A percentile compares a stretch with the other conserved stretches of the same genome.
Evolutionary conservation across 768 basidiomycete genomes (phyloP).

Genomic region (Paxillus rubicundulus): DNA sequence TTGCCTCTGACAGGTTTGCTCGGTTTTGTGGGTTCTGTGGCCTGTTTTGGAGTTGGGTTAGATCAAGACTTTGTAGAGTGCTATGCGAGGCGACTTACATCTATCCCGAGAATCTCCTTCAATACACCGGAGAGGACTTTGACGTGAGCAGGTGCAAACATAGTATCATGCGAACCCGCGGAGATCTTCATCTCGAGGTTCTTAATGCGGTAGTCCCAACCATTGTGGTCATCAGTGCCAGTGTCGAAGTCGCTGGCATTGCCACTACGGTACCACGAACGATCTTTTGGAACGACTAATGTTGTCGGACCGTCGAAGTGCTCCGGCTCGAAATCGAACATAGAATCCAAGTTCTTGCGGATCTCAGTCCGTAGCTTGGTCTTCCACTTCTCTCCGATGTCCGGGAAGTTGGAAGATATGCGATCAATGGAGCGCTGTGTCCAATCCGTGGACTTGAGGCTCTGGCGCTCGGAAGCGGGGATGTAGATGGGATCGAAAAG

Average conservation of each 20-base stretch:
- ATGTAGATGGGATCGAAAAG: slow-evolving; percentile 32
- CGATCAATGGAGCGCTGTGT: slow-evolving; percentile 30
- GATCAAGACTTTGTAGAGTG: no score
- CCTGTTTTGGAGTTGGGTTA: not conserved
- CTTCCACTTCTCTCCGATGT: slow-evolving; percentile 33
- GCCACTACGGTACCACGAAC: slow-evolving; percentile 32
- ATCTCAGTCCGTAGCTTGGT: slow-evolving; percentile 29
- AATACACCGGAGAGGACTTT: slow-evolving; percentile 28
- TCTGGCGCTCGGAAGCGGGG: slow-evolving; percentile 24
- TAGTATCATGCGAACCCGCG: slow-evolving; percentile 28
- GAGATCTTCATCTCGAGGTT: slow-evolving; percentile 28
- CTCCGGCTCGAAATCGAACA: slow-evolving; percentile 32
- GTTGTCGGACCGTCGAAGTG: slow-evolving; percentile 23
- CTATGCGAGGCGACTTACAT: no score
- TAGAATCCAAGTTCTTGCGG: slow-evolving; percentile 31
- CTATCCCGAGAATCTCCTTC: slow-evolving; percentile 15
- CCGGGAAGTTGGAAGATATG: slow-evolving; percentile 30
- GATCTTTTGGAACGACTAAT: slow-evolving; percentile 30
- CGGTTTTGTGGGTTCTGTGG: not conserved
- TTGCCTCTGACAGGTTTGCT: not conserved
- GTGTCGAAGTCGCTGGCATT: slow-evolving; percentile 29
- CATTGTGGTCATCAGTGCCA: slow-evolving; percentile 30
- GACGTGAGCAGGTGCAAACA: slow-evolving; percentile 32
- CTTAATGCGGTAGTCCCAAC: slow-evolving; percentile 28
- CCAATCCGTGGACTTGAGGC: slow-evolving; percentile 31